A percentile compares a stretch with the other conserved stretches of the same genome.
Evolutionary conservation across 805 yeast genomes (phyloP).

Genomic region (Metschnikowia cubensis): DNA sequence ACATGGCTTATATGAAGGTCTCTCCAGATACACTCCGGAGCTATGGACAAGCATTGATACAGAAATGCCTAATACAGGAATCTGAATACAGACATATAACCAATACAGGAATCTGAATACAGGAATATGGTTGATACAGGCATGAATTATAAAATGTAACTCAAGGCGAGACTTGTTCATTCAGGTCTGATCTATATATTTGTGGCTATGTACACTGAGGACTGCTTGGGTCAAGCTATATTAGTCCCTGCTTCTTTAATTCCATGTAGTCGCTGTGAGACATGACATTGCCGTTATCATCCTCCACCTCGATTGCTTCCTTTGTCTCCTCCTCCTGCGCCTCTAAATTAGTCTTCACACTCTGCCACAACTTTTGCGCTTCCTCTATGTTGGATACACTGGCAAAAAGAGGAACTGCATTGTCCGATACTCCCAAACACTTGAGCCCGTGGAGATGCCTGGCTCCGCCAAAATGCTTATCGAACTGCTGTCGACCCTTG

Average conservation of each 20-base stretch:
- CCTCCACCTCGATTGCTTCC: conserved; percentile 77
- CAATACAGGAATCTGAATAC: too few species aligned
- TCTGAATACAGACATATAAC: too few species aligned
- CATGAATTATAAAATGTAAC: too few species aligned
- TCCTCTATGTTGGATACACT: conserved; percentile 68
- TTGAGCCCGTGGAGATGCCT: conserved; percentile 71
- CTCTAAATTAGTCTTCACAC: conserved; percentile 35
- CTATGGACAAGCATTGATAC: too few species aligned
- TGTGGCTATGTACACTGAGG: too few species aligned
- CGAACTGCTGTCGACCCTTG: conserved; percentile 69
- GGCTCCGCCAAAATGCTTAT: conserved; percentile 67
- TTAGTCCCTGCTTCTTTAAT: conserved; percentile 79
- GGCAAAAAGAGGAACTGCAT: conserved; percentile 43
- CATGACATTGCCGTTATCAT: conserved; percentile 91
- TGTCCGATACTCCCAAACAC: conserved; percentile 65
- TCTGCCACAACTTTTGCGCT: conserved; percentile 56
- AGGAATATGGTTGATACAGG: too few species aligned
- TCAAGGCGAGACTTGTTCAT: too few species aligned
- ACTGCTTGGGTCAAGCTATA: conserved; percentile 30
- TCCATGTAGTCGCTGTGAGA: conserved; percentile 77
- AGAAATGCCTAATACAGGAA: too few species aligned
- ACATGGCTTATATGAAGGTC: neutral
- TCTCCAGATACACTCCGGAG: neutral
- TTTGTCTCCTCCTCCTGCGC: conserved; percentile 42
- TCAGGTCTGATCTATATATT: too few species aligned